phyloP scores from a whole-genome alignment of 371 early-diverging fungal species.

The Mortierella sp. region DNA sequence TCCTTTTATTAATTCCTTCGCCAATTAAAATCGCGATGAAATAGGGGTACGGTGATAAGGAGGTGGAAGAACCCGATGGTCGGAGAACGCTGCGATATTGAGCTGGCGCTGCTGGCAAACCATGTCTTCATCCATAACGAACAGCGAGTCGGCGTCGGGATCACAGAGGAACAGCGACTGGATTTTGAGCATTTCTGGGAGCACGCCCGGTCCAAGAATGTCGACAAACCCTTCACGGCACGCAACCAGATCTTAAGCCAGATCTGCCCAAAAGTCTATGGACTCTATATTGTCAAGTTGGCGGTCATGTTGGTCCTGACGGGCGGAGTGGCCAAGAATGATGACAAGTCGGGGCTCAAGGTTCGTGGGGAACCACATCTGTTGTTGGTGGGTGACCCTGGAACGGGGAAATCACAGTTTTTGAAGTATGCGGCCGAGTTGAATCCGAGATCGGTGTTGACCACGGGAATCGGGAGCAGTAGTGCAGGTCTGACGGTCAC shows the following conservation, averaged over 20 bases:
- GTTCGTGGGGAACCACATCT: conserved; percentile 86
- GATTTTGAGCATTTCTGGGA: conserved; percentile 73
- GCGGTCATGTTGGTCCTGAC: conserved; percentile 74
- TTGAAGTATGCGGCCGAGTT: conserved; percentile 73
- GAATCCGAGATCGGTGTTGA: conserved; percentile 76
- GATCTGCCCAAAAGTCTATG: conserved; percentile 76
- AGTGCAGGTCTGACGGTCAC: conserved; percentile 86
- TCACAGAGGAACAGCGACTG: conserved; percentile 63
- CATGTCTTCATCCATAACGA: conserved; percentile 69
- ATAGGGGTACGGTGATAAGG: conserved; percentile 45
- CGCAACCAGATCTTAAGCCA: conserved; percentile 68
- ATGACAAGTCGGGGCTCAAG: conserved; percentile 64
- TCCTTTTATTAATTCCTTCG: neutral
- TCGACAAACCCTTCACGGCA: conserved; percentile 49
- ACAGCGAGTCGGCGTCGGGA: conserved; percentile 51
- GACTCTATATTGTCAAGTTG: conserved; percentile 73
- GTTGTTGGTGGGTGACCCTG: conserved; percentile 88
- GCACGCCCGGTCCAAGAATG: conserved; percentile 52
- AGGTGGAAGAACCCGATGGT: conserved; percentile 63
- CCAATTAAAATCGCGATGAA: neutral
- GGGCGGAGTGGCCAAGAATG: conserved; percentile 68
- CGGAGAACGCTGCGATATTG: conserved; percentile 71
- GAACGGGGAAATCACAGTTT: conserved; percentile 90
- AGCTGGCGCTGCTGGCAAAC: conserved; percentile 70
- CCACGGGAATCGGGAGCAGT: conserved; percentile 86